A percentile compares a stretch with the other conserved stretches of the same genome.
phyloP scores from a whole-genome alignment of 2,329 filamentous ascomycete genomes.

The Thielaviopsis musarum region DNA sequence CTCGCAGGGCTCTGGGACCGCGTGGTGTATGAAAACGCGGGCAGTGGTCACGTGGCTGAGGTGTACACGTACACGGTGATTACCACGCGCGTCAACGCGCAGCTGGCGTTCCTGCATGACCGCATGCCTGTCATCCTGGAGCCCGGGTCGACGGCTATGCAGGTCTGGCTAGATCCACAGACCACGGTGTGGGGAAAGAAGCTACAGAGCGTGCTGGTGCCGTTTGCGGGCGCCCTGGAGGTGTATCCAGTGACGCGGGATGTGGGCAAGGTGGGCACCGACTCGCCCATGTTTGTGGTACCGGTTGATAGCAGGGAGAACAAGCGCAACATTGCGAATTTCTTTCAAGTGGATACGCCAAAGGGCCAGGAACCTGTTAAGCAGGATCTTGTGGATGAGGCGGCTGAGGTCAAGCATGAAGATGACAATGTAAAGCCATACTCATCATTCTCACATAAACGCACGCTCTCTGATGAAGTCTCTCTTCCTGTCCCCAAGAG shows the following conservation, averaged over 20 bases:
- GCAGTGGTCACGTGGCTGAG: slow-evolving; percentile 35
- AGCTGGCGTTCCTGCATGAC: slow-evolving; percentile 75
- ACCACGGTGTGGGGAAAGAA: slow-evolving; percentile 59
- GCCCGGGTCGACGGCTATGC: slow-evolving; percentile 51
- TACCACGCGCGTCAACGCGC: slow-evolving; percentile 71
- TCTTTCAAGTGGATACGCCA: slow-evolving; percentile 51
- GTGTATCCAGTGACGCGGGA: slow-evolving; percentile 76
- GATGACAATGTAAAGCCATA: slow-evolving; percentile 9
- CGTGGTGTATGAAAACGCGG: slow-evolving; percentile 56
- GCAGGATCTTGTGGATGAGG: neutral
- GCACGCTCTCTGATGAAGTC: neutral
- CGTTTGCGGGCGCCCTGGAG: slow-evolving; percentile 63
- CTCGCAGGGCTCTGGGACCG: slow-evolving; percentile 89
- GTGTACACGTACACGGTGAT: slow-evolving; percentile 86
- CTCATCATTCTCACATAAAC: neutral
- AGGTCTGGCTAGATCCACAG: slow-evolving; percentile 61
- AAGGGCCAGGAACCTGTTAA: slow-evolving; percentile 14
- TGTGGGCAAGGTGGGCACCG: slow-evolving; percentile 87
- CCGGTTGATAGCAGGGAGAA: slow-evolving; percentile 75
- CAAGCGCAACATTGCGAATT: slow-evolving; percentile 86
- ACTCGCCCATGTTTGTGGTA: slow-evolving; percentile 67
- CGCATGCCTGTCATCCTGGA: slow-evolving; percentile 92
- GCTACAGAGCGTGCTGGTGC: slow-evolving; percentile 62
- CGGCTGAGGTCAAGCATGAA: slow-evolving; percentile 12
- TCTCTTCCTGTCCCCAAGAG: neutral